Conservation (phyloP, 345 rosid species). For the Raphanus raphanistrum region DNA sequence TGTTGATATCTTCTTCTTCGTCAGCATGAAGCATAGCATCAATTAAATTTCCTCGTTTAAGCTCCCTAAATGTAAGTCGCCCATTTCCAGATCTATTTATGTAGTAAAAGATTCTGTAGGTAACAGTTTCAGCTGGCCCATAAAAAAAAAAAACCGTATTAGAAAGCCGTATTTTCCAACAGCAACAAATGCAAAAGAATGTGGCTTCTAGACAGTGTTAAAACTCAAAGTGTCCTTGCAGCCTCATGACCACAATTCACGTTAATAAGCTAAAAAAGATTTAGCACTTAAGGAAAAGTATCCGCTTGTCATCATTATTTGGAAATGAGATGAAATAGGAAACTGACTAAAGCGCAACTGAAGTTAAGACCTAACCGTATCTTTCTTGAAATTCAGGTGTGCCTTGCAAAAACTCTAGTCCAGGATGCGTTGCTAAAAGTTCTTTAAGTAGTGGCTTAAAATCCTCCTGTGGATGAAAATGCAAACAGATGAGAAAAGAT, state of each 20-base stretch:
- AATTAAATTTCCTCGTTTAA: neutral
- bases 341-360: neutral
- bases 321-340: constrained; percentile 4
- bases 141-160: neutral
- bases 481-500: constrained; percentile 1
- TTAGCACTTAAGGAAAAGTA: neutral
- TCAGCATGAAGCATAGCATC: neutral
- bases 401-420: constrained; percentile 88
- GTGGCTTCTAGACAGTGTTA: neutral
- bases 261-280: neutral
- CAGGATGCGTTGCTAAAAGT: constrained; percentile 91
- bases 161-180: neutral
- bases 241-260: neutral
- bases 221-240: neutral
- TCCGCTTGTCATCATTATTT: neutral
- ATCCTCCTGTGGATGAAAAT: constrained; percentile 58
- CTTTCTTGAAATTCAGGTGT: constrained; percentile 99
- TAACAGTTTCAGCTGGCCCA: neutral
- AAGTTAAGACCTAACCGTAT: constrained; percentile 66
- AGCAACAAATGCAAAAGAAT: neutral
- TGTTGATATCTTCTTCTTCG: neutral
- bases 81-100: neutral
- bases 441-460: constrained; percentile 87
- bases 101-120: neutral
- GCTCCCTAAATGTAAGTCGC: neutral